These are phyloP conservation scores for Vitis riparia DNA, from an alignment of 164 flowering plant species.

Conservation along the genomic window DNA sequence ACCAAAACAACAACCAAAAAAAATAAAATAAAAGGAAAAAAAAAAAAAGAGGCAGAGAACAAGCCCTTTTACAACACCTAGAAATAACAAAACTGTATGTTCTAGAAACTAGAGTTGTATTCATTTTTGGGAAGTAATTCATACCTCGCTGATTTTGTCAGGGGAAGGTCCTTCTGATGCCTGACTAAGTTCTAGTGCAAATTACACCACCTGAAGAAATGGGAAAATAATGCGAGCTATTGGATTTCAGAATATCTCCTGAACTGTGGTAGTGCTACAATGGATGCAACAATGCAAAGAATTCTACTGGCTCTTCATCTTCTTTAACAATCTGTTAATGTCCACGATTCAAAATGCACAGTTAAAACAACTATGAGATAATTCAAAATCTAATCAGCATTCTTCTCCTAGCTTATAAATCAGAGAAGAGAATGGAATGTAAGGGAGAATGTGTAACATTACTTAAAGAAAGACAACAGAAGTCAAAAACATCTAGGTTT, in stretches of 20 bases:
- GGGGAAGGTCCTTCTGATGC: not conserved
- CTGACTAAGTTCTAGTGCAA: not conserved
- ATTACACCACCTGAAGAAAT: conserved; percentile 2
- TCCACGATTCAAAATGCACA: conserved; percentile 5
- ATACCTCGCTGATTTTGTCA: conserved; percentile 19
- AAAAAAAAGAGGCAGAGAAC: too few relatives aligned
- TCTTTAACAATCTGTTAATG: conserved; percentile 47
- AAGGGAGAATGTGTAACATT: not conserved
- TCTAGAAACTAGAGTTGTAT: too few relatives aligned
- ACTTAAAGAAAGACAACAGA: too few relatives aligned
- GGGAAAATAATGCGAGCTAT: conserved; percentile 1
- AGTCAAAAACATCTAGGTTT: too few relatives aligned
- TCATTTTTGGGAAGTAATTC: too few relatives aligned
- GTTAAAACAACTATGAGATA: not conserved
- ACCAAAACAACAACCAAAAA: too few relatives aligned
- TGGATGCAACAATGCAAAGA: conserved; percentile 32
- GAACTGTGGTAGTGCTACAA: conserved; percentile 19
- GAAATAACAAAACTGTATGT: too few relatives aligned
- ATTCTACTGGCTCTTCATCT: conserved; percentile 48
- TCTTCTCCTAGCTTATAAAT: not conserved
- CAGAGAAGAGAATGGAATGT: not conserved
- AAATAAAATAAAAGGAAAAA: too few relatives aligned
- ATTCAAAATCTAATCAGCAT: not conserved
- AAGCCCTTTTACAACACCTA: too few relatives aligned
- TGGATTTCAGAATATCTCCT: not conserved